phyloP scores from a whole-genome alignment of 2,329 filamentous ascomycete genomes.

The Metarhizium guizhouense region DNA sequence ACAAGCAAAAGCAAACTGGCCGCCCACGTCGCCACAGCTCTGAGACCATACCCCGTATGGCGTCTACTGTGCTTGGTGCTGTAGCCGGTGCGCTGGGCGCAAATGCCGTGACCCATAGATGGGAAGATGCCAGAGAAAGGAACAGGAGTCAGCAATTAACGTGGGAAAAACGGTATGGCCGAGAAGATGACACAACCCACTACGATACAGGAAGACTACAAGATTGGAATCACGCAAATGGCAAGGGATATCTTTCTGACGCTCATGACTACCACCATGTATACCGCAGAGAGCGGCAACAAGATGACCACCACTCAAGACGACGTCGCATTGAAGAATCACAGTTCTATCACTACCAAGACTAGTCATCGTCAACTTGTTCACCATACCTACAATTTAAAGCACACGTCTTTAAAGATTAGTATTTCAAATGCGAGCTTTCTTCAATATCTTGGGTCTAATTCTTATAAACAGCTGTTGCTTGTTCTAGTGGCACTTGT shows the following conservation, averaged over 20 bases:
- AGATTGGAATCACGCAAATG: slow-evolving; percentile 7
- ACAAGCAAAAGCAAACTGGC: slow-evolving; percentile 17
- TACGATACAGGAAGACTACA: slow-evolving; percentile 14
- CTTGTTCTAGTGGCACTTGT: too few species aligned
- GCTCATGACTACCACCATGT: slow-evolving; percentile 19
- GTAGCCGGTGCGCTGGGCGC: slow-evolving; percentile 46
- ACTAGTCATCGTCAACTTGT: slow-evolving; percentile 2
- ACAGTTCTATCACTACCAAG: slow-evolving; percentile 10
- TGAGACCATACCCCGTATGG: slow-evolving; percentile 22
- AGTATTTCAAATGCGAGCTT: not conserved
- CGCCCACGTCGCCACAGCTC: slow-evolving; percentile 16
- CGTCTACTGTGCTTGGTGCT: slow-evolving; percentile 44
- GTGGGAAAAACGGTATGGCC: slow-evolving; percentile 25
- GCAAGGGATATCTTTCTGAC: slow-evolving; percentile 11
- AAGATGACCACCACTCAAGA: slow-evolving; percentile 16
- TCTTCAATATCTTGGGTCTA: not conserved
- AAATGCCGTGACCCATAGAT: slow-evolving; percentile 37
- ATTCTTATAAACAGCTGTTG: too few species aligned
- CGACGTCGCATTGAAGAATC: slow-evolving; percentile 17
- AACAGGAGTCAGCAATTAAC: slow-evolving; percentile 22
- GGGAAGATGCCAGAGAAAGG: slow-evolving; percentile 28
- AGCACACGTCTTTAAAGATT: not conserved
- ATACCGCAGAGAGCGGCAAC: slow-evolving; percentile 8
- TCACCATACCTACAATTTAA: not conserved
- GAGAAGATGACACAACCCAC: slow-evolving; percentile 17